These are phyloP conservation scores for Scheffersomyces illinoinensis DNA, from an alignment of 1,139 yeast genomes.

Conservation along the genomic window DNA sequence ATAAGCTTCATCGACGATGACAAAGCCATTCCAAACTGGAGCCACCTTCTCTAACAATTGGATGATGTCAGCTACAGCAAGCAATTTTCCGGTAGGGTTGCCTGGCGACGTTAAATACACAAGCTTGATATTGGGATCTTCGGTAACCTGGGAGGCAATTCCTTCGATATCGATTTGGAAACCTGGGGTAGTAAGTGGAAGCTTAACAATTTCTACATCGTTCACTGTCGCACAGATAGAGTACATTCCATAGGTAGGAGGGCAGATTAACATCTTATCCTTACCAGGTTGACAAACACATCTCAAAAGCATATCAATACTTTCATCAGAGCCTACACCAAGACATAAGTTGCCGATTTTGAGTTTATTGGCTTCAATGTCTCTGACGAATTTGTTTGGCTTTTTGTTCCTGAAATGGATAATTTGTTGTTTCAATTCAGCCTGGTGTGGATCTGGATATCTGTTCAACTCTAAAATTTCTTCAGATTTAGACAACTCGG, in stretches of 20 bases:
- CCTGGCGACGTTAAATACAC: slow-evolving; percentile 97
- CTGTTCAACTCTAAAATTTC: slow-evolving; percentile 63
- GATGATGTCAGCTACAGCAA: slow-evolving; percentile 51
- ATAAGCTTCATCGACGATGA: slow-evolving; percentile 93
- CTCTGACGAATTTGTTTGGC: slow-evolving; percentile 26
- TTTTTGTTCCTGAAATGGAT: slow-evolving; percentile 67
- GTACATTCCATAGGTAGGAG: slow-evolving; percentile 99
- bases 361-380: slow-evolving; percentile 28
- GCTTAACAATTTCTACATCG: slow-evolving; percentile 74
- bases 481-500: slow-evolving; percentile 24
- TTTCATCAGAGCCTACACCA: slow-evolving; percentile 97
- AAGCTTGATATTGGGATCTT: slow-evolving; percentile 66
- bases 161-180: slow-evolving; percentile 66
- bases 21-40: slow-evolving; percentile 67
- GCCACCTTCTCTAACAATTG: slow-evolving; percentile 45
- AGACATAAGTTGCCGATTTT: slow-evolving; percentile 74
- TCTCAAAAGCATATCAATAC: slow-evolving; percentile 85
- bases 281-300: slow-evolving; percentile 81
- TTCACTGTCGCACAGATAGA: slow-evolving; percentile 86
- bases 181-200: slow-evolving; percentile 58
- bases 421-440: slow-evolving; percentile 70
- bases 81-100: slow-evolving; percentile 81
- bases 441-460: slow-evolving; percentile 96
- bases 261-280: slow-evolving; percentile 82
- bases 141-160: slow-evolving; percentile 51